Percentiles rank a stretch among this genome's conserved stretches.
Evolutionary conservation across 805 yeast species (phyloP).

Genomic region (Lachancea fermentati): DNA sequence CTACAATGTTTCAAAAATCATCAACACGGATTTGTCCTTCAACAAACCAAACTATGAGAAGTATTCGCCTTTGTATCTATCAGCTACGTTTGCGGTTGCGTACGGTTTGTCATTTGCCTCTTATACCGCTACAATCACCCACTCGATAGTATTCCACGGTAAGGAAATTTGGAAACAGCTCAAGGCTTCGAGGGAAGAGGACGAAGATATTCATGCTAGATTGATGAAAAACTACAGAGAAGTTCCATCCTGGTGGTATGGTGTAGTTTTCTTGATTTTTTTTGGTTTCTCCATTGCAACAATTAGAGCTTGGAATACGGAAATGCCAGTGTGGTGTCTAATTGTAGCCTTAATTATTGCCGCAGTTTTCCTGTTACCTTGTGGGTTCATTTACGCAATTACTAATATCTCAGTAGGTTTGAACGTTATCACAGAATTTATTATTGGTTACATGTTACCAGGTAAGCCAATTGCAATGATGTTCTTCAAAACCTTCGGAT

Average conservation of each 20-base stretch:
- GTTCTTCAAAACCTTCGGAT: conserved; percentile 51
- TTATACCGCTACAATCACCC: conserved; percentile 50
- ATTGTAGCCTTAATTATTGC: conserved; percentile 51
- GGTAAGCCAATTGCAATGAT: conserved; percentile 57
- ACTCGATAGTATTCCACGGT: conserved; percentile 50
- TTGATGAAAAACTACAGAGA: conserved; percentile 53
- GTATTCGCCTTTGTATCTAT: conserved; percentile 59
- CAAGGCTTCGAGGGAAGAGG: conserved; percentile 15
- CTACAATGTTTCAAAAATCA: conserved; percentile 46
- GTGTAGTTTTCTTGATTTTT: conserved; percentile 38
- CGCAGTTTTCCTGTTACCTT: conserved; percentile 51
- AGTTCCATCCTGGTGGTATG: conserved; percentile 61
- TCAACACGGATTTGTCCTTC: conserved; percentile 39
- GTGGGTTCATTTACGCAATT: conserved; percentile 56
- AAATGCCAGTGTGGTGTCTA: conserved; percentile 51
- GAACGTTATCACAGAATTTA: conserved; percentile 57
- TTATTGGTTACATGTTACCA: conserved; percentile 60
- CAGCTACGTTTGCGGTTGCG: conserved; percentile 53
- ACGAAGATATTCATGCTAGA: conserved; percentile 40
- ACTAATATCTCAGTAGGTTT: conserved; percentile 56
- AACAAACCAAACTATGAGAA: conserved; percentile 42
- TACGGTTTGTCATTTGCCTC: conserved; percentile 61
- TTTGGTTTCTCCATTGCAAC: conserved; percentile 40
- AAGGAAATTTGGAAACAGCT: conserved; percentile 43
- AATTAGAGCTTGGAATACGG: conserved; percentile 36